phyloP scores from a whole-genome alignment of 768 basidiomycete genomes.

The Cytidiella melzeri region DNA sequence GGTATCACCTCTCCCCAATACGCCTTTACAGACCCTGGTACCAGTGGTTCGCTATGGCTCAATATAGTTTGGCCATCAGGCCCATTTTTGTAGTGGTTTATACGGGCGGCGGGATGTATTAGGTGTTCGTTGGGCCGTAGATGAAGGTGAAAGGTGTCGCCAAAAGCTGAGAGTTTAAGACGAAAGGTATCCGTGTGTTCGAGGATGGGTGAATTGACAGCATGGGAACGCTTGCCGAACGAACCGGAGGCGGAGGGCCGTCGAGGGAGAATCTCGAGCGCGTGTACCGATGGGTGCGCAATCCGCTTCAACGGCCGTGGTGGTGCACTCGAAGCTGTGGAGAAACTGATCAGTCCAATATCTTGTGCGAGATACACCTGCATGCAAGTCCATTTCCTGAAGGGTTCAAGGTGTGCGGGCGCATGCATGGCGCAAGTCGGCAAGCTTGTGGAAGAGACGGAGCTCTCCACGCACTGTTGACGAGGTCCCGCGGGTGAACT shows the following conservation, averaged over 20 bases:
- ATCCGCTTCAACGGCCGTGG: constrained; percentile 31
- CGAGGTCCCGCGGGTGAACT: too few relatives aligned
- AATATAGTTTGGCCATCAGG: constrained; percentile 46
- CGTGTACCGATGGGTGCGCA: constrained; percentile 30
- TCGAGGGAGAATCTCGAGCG: constrained; percentile 39
- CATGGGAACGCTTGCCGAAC: constrained; percentile 22
- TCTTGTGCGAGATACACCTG: too few relatives aligned
- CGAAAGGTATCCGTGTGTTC: constrained; percentile 68
- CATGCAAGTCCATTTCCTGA: too few relatives aligned
- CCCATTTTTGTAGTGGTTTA: constrained; percentile 53
- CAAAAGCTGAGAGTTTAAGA: constrained; percentile 60
- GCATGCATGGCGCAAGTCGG: too few relatives aligned
- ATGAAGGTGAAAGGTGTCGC: constrained; percentile 63
- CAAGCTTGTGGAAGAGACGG: too few relatives aligned
- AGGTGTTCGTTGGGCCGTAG: constrained; percentile 74
- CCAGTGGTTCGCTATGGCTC: constrained; percentile 52
- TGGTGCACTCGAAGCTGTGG: constrained; percentile 22
- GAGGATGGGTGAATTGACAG: constrained; percentile 39
- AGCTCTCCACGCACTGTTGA: too few relatives aligned
- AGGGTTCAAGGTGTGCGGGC: too few relatives aligned
- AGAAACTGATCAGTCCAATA: too few relatives aligned
- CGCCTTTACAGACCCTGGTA: constrained; percentile 55
- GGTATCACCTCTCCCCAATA: constrained; percentile 75
- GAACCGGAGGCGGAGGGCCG: constrained; percentile 6
- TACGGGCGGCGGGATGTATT: constrained; percentile 70